Base-by-base conservation (phyloP, 1,139 yeast species). In the Hyphopichia burtonii region DNA sequence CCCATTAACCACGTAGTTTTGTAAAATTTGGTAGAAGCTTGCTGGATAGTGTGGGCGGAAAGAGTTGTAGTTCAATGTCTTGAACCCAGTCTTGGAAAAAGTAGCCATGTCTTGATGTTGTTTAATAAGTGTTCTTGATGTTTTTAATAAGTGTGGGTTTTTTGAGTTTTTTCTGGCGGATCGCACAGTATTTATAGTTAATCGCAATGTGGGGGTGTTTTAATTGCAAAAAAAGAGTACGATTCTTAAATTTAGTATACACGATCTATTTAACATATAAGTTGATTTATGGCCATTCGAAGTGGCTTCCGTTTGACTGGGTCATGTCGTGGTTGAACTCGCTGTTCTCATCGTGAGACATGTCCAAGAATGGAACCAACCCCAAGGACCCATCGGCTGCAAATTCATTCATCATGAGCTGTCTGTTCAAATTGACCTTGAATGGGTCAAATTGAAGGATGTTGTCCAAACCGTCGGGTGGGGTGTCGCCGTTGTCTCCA, bases 381-480 rank as follows among this genome's bases (percentile, higher is more conserved):
- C 86, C 88, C 37, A 82, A 60, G 0, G 87, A 82, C 0, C 86
- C 86, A 62, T 82, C 88, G 12, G 85, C 85, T 11, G 82, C 85
- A 60, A 81, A 82, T 47, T 80, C 85, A 48, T 69, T 69, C 50
- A 71, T 59, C 57, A 72, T 57, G 51, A 61, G 48, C 53, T 76
- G 58, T 52, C 69, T 65, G 41, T 59, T 60, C 32, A 66, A 49
- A 44, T 63, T 63, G 34, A 65, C 63, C 38, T 69, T 66, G 49
- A 65, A 71, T 4, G 76, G 77, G 47, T 72, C 77, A 49, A 71
- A 71, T 40, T 63, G 61, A 18, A 72, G 55, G 3, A 70, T 52
- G 20, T 52, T 58, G 23, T 66, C 71, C 16, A 66, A 49, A 22
- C 44, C 48, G 32, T 61, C 59, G 20, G 40, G 28, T 9, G 28